These are phyloP conservation scores for Zopfochytrium polystomum DNA, from an alignment of 371 early-diverging fungal genomes.

Conservation along the genomic window DNA sequence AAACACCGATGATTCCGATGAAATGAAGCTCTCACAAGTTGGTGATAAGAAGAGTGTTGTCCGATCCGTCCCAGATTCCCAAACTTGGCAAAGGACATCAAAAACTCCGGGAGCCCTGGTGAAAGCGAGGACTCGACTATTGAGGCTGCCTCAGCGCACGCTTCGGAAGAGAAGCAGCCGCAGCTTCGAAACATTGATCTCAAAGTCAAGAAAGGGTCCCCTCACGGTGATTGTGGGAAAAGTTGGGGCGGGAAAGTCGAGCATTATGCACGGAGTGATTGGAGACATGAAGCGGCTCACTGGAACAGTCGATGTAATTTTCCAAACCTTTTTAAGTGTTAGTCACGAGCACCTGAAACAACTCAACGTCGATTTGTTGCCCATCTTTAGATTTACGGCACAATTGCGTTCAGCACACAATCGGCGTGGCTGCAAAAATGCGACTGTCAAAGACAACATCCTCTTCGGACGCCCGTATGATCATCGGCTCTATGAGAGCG, in stretches of 20 bases:
- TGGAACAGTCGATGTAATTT: constrained; percentile 32
- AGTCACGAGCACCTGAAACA: background rate
- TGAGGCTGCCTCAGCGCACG: too few species aligned
- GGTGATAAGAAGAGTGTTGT: background rate
- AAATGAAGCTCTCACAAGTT: background rate
- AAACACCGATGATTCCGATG: background rate
- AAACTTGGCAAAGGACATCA: background rate
- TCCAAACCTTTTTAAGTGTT: background rate
- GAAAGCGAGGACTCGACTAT: background rate
- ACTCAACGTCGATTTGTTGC: too few species aligned
- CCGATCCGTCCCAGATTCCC: background rate
- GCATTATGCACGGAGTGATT: constrained; percentile 35
- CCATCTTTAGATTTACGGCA: constrained; percentile 7
- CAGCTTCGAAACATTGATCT: constrained; percentile 11
- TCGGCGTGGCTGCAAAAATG: constrained; percentile 20
- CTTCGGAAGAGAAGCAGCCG: background rate
- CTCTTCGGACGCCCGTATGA: too few species aligned
- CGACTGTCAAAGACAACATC: constrained; percentile 25
- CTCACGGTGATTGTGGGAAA: constrained; percentile 27
- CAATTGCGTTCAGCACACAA: constrained; percentile 49
- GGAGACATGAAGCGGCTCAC: constrained; percentile 32
- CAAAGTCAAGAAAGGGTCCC: background rate
- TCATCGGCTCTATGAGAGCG: constrained; percentile 11
- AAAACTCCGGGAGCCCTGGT: background rate
- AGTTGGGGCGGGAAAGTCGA: constrained; percentile 40